Base-by-base conservation (phyloP, 257 asterid species). In the Orobanche coerulescens region DNA sequence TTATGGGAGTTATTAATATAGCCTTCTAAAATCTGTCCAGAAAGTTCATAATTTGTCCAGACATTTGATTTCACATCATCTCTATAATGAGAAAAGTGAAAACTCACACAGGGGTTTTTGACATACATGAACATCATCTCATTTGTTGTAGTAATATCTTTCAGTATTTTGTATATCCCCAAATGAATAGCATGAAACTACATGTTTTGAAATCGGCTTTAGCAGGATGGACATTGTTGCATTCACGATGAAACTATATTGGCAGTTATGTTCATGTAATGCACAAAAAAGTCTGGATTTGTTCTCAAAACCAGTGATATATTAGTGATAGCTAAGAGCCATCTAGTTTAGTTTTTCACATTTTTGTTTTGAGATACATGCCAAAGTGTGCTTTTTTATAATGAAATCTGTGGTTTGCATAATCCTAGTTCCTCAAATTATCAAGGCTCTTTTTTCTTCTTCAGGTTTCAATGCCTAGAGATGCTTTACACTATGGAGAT, bases 381-480 rank as follows among this genome's bases (percentile, higher is more conserved):
- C 13, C 2, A 19, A 19, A 47, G 48, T 10, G 22, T 2, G 50
- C 19, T 52, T 26, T 4, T 12, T 39, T 46, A 22, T 7, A 4
- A 15, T 40, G 48, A 40, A 16, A 4, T 6, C 5, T 43, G 6
- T 43, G 20, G 19, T 43, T 7, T 43, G 11, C 20, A 31, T 22
- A 48, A 7, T 63, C 61, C 34, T 44, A 55, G 61, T 46, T 4
- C 55, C 30, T 48, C 11, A 5, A 19, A 0, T 20, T 56, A 36
- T 30, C 18, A 24, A 49, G 51, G 44, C 62, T 55, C 12, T 19
- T 53, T 28, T 63, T 18, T 51, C 31, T 18, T 24, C 49, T 34
- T 70, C 87, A 89, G 98, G 85, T 89, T 37, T 53, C 95, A 20
- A 93, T 93, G 98, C 98, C 97, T 24, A 76, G 98, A 65, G 95